These are phyloP conservation scores for Heracleum sosnowskyi DNA, from an alignment of 129 eudicot genomes.

Conservation along the genomic window DNA sequence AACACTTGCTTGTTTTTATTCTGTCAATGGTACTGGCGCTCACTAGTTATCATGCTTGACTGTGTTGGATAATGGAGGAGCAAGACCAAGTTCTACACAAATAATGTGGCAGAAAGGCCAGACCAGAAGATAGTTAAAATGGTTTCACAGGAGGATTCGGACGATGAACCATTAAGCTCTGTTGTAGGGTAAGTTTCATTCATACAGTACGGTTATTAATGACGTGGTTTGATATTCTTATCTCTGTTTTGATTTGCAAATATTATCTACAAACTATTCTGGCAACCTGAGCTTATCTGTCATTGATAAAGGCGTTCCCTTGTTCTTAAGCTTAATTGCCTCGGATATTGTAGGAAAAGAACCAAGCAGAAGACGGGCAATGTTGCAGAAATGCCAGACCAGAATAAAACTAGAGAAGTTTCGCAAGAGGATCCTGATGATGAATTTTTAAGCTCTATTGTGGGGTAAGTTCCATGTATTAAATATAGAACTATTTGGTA, in stretches of 20 bases:
- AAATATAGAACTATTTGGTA: slow-evolving; percentile 8
- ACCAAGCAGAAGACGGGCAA: slow-evolving; percentile 23
- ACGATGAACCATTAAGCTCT: slow-evolving; percentile 48
- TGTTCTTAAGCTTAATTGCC: not conserved
- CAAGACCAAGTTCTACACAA: slow-evolving; percentile 30
- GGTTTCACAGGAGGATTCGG: slow-evolving; percentile 36
- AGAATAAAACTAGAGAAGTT: slow-evolving; percentile 14
- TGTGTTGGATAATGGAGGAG: slow-evolving; percentile 30
- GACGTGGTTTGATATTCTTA: not conserved
- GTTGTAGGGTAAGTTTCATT: slow-evolving; percentile 32
- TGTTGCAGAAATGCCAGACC: slow-evolving; percentile 20
- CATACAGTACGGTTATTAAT: slow-evolving; percentile 8
- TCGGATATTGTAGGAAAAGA: slow-evolving; percentile 38
- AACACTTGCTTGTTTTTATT: not conserved
- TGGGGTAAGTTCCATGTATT: slow-evolving; percentile 36
- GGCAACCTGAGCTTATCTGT: not conserved
- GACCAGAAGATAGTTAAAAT: slow-evolving; percentile 16
- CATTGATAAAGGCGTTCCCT: not conserved
- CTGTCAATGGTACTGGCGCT: not conserved
- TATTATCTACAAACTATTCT: not conserved
- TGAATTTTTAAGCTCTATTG: slow-evolving; percentile 40
- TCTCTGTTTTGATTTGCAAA: not conserved
- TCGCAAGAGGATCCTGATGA: slow-evolving; percentile 44
- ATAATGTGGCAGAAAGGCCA: slow-evolving; percentile 20
- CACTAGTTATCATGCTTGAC: not conserved